Percentiles rank a stretch among this genome's conserved stretches.
These are phyloP conservation scores for Apiotrichum sp. DNA, from an alignment of 1,284 basidiomycete genomes.

Conservation along the genomic window DNA sequence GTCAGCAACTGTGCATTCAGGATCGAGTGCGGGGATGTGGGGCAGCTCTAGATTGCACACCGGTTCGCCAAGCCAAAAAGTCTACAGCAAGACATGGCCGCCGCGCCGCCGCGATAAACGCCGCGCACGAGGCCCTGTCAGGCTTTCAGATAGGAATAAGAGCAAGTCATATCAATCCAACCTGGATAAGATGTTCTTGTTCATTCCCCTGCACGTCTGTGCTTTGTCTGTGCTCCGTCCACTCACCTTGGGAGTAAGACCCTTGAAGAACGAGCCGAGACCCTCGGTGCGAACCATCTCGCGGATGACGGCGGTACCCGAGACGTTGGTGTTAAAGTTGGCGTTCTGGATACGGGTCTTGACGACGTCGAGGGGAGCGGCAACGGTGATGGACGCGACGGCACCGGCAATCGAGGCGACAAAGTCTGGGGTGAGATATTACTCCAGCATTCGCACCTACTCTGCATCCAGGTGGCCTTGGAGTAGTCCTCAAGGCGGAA, in stretches of 20 bases:
- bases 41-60: too few relatives aligned
- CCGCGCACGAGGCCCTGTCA: too few relatives aligned
- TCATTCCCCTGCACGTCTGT: too few relatives aligned
- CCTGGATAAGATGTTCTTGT: too few relatives aligned
- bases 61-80: too few relatives aligned
- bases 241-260: slow-evolving; percentile 82
- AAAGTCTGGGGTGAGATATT: slow-evolving; percentile 54
- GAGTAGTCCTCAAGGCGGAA: slow-evolving; percentile 85
- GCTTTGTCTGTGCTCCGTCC: too few relatives aligned
- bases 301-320: slow-evolving; percentile 76
- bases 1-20: too few relatives aligned
- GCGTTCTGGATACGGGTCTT: slow-evolving; percentile 98
- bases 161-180: too few relatives aligned
- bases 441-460: slow-evolving; percentile 24
- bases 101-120: too few relatives aligned
- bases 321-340: slow-evolving; percentile 85
- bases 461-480: slow-evolving; percentile 89
- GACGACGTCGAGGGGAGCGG: slow-evolving; percentile 90
- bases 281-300: slow-evolving; percentile 89
- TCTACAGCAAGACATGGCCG: too few relatives aligned
- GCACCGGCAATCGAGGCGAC: slow-evolving; percentile 90
- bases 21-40: too few relatives aligned
- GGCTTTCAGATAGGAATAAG: too few relatives aligned
- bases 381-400: slow-evolving; percentile 90
- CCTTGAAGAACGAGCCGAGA: slow-evolving; percentile 85